Conservation (phyloP, 495 filamentous ascomycete species). For the Amniculicola lignicola region DNA sequence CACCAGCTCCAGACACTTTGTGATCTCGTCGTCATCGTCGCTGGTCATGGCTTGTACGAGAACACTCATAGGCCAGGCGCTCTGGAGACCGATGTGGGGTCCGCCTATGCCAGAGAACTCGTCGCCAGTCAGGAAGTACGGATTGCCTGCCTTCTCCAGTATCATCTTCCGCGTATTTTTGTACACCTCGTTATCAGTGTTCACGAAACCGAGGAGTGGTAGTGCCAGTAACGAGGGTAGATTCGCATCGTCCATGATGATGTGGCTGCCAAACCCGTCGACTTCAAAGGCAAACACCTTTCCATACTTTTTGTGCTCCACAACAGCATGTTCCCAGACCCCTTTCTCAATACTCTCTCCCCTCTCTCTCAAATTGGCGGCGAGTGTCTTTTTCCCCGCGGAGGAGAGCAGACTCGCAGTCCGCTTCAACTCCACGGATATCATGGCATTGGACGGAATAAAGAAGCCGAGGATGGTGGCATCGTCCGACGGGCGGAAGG, state of each 20-base stretch:
- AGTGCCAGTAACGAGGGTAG: conserved; percentile 85
- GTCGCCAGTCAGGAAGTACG: conserved; percentile 79
- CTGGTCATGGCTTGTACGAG: conserved; percentile 87
- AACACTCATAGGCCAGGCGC: conserved; percentile 97
- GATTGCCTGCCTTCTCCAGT: conserved; percentile 72
- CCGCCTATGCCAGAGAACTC: conserved; percentile 87
- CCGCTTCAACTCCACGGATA: conserved; percentile 83
- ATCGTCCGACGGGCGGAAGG: conserved; percentile 96
- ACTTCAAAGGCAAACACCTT: conserved; percentile 95
- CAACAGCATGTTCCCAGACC: conserved; percentile 84
- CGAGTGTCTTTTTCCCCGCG: conserved; percentile 52
- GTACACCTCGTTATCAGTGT: conserved; percentile 64
- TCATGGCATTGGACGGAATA: conserved; percentile 94
- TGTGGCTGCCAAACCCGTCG: conserved; percentile 86
- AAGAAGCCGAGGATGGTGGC: conserved; percentile 95
- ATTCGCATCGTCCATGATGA: conserved; percentile 98
- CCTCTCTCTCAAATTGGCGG: conserved; percentile 55
- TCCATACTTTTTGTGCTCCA: conserved; percentile 77
- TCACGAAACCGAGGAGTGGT: conserved; percentile 81
- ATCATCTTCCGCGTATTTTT: conserved; percentile 92
- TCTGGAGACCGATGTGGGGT: conserved; percentile 73
- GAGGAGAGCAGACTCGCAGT: conserved; percentile 64
- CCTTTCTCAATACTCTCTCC: conserved; percentile 68
- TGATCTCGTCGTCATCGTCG: conserved; percentile 83
- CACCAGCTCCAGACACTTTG: conserved; percentile 65